A percentile compares a stretch with the other conserved stretches of the same genome.
These are phyloP conservation scores for Pseudogymnoascus sp. DNA, from an alignment of 2,329 filamentous ascomycete genomes.

Conservation along the genomic window DNA sequence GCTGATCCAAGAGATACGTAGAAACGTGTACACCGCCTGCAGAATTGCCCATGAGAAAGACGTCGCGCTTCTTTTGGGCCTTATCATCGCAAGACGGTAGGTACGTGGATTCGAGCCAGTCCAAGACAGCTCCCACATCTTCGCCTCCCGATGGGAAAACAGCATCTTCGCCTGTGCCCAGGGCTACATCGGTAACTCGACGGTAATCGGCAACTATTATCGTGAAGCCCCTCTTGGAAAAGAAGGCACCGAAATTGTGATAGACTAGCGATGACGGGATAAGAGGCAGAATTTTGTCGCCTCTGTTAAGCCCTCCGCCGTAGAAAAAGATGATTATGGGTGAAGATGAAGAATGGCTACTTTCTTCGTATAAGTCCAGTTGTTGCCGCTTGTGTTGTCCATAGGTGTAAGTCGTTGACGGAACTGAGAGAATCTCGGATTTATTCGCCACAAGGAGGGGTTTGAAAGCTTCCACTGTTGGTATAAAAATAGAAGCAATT, in stretches of 20 bases:
- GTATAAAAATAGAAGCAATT: conserved; percentile 17
- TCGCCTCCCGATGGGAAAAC: conserved; percentile 21
- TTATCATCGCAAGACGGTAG: not conserved
- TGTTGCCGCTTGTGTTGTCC: conserved; percentile 24
- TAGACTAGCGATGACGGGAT: conserved; percentile 21
- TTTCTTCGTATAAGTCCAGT: conserved; percentile 21
- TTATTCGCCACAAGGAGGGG: conserved; percentile 20
- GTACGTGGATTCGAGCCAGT: conserved; percentile 17
- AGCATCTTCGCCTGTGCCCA: conserved; percentile 20
- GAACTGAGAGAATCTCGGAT: conserved; percentile 19
- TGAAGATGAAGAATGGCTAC: conserved; percentile 10
- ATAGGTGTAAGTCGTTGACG: conserved; percentile 18
- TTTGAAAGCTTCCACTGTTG: conserved; percentile 21
- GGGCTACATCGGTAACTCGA: conserved; percentile 17
- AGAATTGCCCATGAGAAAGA: conserved; percentile 25
- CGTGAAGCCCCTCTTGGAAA: conserved; percentile 20
- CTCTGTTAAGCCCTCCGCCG: conserved; percentile 23
- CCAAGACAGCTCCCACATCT: conserved; percentile 20
- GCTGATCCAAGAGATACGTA: conserved; percentile 22
- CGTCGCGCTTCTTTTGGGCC: conserved; percentile 14
- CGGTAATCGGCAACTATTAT: conserved; percentile 24
- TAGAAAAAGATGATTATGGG: conserved; percentile 26
- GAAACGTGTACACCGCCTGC: conserved; percentile 25
- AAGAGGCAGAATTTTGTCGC: conserved; percentile 19
- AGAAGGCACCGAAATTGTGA: conserved; percentile 24